Conservation (phyloP, 2,329 filamentous ascomycete species). For the Penicillium sp. region DNA sequence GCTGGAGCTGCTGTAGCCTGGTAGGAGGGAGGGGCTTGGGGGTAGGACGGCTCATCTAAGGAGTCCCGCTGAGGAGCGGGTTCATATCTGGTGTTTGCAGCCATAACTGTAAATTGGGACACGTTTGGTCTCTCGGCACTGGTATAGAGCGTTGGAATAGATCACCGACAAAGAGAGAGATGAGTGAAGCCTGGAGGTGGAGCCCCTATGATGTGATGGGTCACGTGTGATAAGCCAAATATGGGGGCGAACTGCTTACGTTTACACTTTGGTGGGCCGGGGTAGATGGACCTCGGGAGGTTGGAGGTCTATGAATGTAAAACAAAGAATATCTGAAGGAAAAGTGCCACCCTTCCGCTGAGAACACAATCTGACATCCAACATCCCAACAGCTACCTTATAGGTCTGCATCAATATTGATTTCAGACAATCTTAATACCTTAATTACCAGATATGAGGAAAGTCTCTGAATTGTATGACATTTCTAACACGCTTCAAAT, state of each 20-base stretch:
- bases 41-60: constrained; percentile 67
- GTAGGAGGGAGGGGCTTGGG: constrained; percentile 82
- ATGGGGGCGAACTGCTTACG: not conserved
- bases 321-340: no score
- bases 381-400: no score
- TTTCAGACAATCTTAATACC: no score
- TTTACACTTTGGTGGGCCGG: not conserved
- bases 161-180: not conserved
- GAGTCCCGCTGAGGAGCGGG: constrained; percentile 83
- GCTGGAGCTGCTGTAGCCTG: constrained; percentile 56
- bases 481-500: not conserved
- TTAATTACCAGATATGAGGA: not conserved
- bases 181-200: constrained; percentile 5
- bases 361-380: no score
- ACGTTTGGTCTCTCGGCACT: not conserved
- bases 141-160: not conserved
- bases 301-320: no score
- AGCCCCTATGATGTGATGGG: not conserved
- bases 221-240: constrained; percentile 10
- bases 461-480: not conserved
- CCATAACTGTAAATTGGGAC: constrained; percentile 50
- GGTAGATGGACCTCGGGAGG: no score
- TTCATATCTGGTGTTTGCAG: constrained; percentile 75
- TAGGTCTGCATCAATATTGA: not conserved
- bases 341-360: not conserved